Evolutionary conservation across 2,329 filamentous ascomycete genomes (phyloP), one percentile per base, ranked within the genome.

Genomic region (Calonectria pseudoreteaudii): DNA sequence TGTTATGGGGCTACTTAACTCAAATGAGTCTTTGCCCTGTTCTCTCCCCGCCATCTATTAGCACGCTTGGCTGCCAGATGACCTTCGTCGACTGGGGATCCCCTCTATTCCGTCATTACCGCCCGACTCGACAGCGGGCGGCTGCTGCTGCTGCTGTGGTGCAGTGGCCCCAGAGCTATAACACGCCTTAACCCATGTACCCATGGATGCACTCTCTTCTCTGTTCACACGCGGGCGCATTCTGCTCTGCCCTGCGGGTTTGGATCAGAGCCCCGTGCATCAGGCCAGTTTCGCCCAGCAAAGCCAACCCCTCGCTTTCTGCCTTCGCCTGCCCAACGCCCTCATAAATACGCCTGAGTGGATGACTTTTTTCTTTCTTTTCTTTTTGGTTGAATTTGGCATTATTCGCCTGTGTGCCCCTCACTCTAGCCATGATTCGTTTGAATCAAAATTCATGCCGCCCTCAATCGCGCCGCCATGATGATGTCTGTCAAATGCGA

Each of bases 211-310:
- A 26, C 38, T 28, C 28, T 58, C 28, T 34, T 38, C 49, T 66
- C 26, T 18, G 23, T 58, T 53, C 23, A 5, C 34, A 31, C 58
- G 65, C 16, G 49, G 49, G 41, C 44, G 67, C 62, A 50, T 52
- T 68, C 38, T 58, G 20, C 60, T 50, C 53, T 56, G 38, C 28
- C 38, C 23, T 34, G 38, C 66, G 49, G 38, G 66, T 66, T 66
- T 70, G 50, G 49, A 38, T 31, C 38, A 28, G 26, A 60, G 20
- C 11, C 18, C 36, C 36, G 44, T 56, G 62, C 64, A 68, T 74
- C 72, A 74, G 64, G 53, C 64, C 34, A 71, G 64, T 68, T 71
- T 67, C 34, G 10, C 20, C 26, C 56, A 60, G 56, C 56, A 26
- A 60, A 31, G 53, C 56, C 50, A 64, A 16, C 66, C 36, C 56